A percentile compares a stretch with the other conserved stretches of the same genome.
Conservation (phyloP, 345 rosid species). For the Litchi chinensis region DNA sequence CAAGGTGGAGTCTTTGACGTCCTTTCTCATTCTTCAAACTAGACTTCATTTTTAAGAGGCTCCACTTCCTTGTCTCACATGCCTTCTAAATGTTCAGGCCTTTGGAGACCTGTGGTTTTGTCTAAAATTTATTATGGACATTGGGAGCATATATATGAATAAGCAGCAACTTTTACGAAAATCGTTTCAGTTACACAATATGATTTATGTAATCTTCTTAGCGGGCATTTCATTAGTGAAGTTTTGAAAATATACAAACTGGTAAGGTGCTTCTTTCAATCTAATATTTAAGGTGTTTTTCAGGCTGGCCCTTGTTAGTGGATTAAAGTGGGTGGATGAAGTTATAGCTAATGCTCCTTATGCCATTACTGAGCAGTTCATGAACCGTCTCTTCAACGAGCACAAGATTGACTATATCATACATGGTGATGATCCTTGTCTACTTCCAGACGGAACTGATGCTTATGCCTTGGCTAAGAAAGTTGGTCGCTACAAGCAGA, state of each 20-base stretch:
- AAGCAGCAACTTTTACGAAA: background rate
- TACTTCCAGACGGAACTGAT: slow-evolving; percentile 95
- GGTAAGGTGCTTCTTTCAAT: slow-evolving; percentile 9
- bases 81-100: background rate
- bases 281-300: slow-evolving; percentile 27
- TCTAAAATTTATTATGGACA: background rate
- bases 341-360: slow-evolving; percentile 89
- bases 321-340: slow-evolving; percentile 97
- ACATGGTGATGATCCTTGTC: slow-evolving; percentile 97
- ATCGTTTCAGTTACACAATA: background rate
- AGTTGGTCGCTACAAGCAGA: slow-evolving; percentile 94
- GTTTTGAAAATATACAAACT: background rate
- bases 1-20: background rate
- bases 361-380: slow-evolving; percentile 84
- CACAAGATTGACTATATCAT: slow-evolving; percentile 84
- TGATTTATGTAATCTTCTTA: background rate
- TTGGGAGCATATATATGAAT: background rate
- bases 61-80: background rate
- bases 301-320: slow-evolving; percentile 85
- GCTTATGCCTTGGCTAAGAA: slow-evolving; percentile 90
- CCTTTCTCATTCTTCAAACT: background rate
- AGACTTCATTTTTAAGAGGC: background rate
- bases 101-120: background rate
- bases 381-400: slow-evolving; percentile 79
- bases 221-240: background rate